A percentile compares a stretch with the other conserved stretches of the same genome.
phyloP scores from a whole-genome alignment of 1,139 yeast genomes.

The Lodderomyces pseudojiufengensis region DNA sequence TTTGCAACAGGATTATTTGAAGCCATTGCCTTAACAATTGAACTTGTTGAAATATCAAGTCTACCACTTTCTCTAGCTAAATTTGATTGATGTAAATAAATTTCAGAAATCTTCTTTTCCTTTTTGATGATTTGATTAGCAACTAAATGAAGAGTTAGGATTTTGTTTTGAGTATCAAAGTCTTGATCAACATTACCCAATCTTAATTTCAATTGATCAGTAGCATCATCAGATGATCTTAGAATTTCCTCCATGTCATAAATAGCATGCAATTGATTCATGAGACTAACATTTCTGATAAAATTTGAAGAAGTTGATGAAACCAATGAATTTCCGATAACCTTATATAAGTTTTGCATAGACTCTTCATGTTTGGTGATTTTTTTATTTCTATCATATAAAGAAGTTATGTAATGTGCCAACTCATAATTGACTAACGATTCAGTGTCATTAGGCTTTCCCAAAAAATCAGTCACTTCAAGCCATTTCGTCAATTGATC shows the following conservation, averaged over 20 bases:
- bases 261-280: conserved; percentile 68
- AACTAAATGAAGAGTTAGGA: conserved; percentile 57
- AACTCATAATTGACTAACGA: conserved; percentile 60
- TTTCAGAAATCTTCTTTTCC: conserved; percentile 32
- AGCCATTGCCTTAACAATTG: conserved; percentile 66
- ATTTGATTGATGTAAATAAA: conserved; percentile 59
- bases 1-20: conserved; percentile 52
- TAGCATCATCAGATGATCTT: conserved; percentile 16
- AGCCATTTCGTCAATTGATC: conserved; percentile 56
- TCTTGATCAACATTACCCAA: conserved; percentile 55
- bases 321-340: conserved; percentile 61
- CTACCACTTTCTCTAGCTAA: conserved; percentile 68
- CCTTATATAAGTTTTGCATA: conserved; percentile 49
- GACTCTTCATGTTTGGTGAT: conserved; percentile 29
- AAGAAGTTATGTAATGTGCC: conserved; percentile 55
- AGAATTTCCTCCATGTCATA: conserved; percentile 53
- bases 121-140: conserved; percentile 44
- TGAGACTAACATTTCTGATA: conserved; percentile 50
- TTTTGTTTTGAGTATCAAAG: conserved; percentile 59
- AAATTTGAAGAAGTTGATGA: conserved; percentile 61
- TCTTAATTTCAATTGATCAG: conserved; percentile 32
- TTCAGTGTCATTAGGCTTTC: conserved; percentile 48
- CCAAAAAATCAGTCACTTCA: conserved; percentile 30
- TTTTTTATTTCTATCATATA: conserved; percentile 28
- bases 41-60: conserved; percentile 69